Evolutionary conservation across 495 filamentous ascomycete species (phyloP), one percentile per base, ranked within the genome.

Genomic region (Melanomma pulvis-pyrius): DNA sequence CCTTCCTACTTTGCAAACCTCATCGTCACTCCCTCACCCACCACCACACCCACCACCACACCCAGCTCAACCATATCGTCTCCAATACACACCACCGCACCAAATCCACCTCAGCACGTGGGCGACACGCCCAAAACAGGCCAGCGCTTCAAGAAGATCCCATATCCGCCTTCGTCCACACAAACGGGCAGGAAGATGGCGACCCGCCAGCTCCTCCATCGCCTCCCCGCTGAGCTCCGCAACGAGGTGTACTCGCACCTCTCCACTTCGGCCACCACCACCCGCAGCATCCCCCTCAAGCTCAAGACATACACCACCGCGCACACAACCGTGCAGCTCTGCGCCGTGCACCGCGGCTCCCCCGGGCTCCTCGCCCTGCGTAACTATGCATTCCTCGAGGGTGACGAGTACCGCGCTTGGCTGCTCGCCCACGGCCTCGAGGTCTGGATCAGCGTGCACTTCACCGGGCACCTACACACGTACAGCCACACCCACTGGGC

Each of bases 181-280:
- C 24, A 24, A 22, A 53, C 36, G 5, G 58, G n/a, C 52, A 30
- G 46, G 34, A 65, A n/a, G n/a, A 58, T 28, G 21, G n/a, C 61
- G 11, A 17, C 15, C 30, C 30, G 12, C 1, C 50, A 48, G n/a
- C 61, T 65, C 56, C 26, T 67, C 55, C 29, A 48, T 1, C 48
- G 1, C 44, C 30, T 67, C 47, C 56, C 63, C 1, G 28, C 63
- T 12, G 63, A 67, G 28, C 50, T 67, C 47, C 56, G 57, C 34
- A 59, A 67, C 56, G 47, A 52, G 24, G 47, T 67, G 46, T 61
- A 60, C 56, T 15, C 47, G 1, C 22, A 65, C 39, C 13, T 36
- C 24, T 52, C 44, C 46, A 25, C 21, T 21, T 1, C 26, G 28
- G 7, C 51, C 11, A 3, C 60, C 13, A 28, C 29, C 8, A 30